A percentile compares a stretch with the other conserved stretches of the same genome.
Evolutionary conservation across 2,329 filamentous ascomycete species (phyloP).

Genomic region (Clathrospora elynae): DNA sequence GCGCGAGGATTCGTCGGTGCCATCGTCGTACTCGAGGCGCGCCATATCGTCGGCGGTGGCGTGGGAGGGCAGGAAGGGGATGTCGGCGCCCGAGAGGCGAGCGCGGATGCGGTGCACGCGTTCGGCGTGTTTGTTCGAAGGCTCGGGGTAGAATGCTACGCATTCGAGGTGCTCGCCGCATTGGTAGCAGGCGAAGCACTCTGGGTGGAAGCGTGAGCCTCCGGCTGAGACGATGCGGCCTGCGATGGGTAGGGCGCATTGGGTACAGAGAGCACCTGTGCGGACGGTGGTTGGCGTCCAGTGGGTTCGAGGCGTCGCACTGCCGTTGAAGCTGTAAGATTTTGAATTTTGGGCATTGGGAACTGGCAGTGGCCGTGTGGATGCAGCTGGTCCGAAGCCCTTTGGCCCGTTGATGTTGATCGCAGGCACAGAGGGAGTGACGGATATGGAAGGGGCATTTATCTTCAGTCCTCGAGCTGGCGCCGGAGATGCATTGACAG

Average conservation of each 20-base stretch:
- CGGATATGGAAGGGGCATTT: constrained; percentile 32
- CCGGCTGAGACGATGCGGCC: constrained; percentile 87
- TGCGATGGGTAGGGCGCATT: constrained; percentile 82
- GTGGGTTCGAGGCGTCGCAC: constrained; percentile 49
- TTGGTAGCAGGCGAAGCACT: constrained; percentile 88
- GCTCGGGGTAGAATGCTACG: constrained; percentile 95
- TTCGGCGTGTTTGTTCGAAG: constrained; percentile 69
- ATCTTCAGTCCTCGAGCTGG: constrained; percentile 17
- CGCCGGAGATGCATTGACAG: constrained; percentile 29
- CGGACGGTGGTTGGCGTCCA: constrained; percentile 54
- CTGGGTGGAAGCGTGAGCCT: constrained; percentile 84
- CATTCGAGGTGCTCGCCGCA: constrained; percentile 90
- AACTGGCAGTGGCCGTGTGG: constrained; percentile 55
- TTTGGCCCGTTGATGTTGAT: constrained; percentile 35
- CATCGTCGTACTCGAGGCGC: constrained; percentile 63
- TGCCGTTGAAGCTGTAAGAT: constrained; percentile 36
- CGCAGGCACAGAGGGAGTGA: constrained; percentile 31
- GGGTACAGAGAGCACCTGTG: constrained; percentile 76
- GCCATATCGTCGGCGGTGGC: constrained; percentile 64
- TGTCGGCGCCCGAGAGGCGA: constrained; percentile 58
- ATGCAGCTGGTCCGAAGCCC: constrained; percentile 36
- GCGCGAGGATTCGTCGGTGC: constrained; percentile 67
- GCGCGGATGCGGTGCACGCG: constrained; percentile 74
- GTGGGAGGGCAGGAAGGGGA: constrained; percentile 51
- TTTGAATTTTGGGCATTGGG: constrained; percentile 52